Base-by-base conservation (phyloP, 495 filamentous ascomycete species). In the Penicillium daleae region DNA sequence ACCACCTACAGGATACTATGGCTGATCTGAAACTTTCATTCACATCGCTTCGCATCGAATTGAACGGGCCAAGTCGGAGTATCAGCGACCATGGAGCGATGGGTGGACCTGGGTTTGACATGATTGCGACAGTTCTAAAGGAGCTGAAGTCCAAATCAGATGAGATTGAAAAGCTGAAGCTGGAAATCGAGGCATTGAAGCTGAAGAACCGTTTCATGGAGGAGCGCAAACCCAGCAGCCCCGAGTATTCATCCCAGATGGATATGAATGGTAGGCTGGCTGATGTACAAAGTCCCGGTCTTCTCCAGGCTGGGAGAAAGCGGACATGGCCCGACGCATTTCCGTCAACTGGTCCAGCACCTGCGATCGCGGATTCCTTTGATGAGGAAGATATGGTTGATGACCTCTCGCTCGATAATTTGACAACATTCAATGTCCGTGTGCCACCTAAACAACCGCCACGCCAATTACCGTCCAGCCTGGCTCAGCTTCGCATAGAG, bases 111-210 rank as follows among this genome's bases (percentile, higher is more conserved):
- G 69, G 71, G 6, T 78, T 79, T 49, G 72, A 80, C 13, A 80
- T 82, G 79, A 70, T 82, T 32, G 69, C 73, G 2, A 80, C 77
- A 2, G 78, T 82, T 0, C 55, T 82, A 29, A 79, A 76, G 58
- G 79, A 82, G 60, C 73, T 82, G 10, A 78, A 76, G 56, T 69
- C 60, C 6, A 82, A 82, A 48, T 76, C 79, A 0, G 78, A 80
- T 8, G 79, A 82, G 46, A 82, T 80, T 19, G 79, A 82, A 58
- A 78, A 74, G 55, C 21, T 82, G 21, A 80, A 76, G 59, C 57
- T 82, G 63, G 79, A 82, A 64, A 79, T 75, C 24, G 79, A 80
- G 58, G 74, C 78, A 0, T 57, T 82, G 63, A 80, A 80, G 39
- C 33, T 80, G 31, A 79, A 74, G 60, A 78, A 76, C 33, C 73